Base-by-base conservation (phyloP, 2,329 filamentous ascomycete genomes). In the Pseudogymnoascus sp. region DNA sequence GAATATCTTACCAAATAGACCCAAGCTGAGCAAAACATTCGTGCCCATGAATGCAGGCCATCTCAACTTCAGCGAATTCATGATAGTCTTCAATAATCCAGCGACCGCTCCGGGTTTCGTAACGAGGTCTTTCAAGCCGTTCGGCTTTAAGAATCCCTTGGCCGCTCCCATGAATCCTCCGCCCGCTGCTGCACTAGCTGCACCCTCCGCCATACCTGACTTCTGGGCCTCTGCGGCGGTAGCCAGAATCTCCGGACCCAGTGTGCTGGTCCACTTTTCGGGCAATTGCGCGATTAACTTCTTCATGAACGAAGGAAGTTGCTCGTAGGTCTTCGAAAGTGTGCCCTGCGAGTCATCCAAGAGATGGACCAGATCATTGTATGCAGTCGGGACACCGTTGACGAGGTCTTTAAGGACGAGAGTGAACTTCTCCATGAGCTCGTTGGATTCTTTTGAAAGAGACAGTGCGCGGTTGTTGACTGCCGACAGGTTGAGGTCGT, bases 1-100 rank as follows among this genome's bases (percentile, higher is more conserved):
- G 14, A 14, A 4, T 23, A 21, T 81, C 88, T 81, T 82, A 93
- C 91, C 80, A 71, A 96, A 96, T 1, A 97, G 78, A 0, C 91
- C 92, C 67, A 97, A 79, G 66, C 90, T 95, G 86, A 96, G 91
- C 14, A 97, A 80, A 16, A 96, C 87, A 74, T 96, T 97, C 62
- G 93, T 93, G 11, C 93, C 93, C 65, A 96, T 84, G 66, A 97
- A 88, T 0, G 92, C 92, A 0, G 95, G 95, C 83, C 96, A 97
- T 52, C 93, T 81, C 65, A 90, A 79, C 76, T 93, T 91, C 63
- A 99, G 76, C 61, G 93, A 93, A 64, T 90, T 90, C 71, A 97
- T 87, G 62, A 97, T 96, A n/a, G 89, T 91, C 71, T 89, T 88
- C 55, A 99, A 78, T 82, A 97, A 88, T 2, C 87, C 86, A 1